These are phyloP conservation scores for Sporothrix mexicana DNA, from an alignment of 2,329 filamentous ascomycete species.

Conservation along the genomic window DNA sequence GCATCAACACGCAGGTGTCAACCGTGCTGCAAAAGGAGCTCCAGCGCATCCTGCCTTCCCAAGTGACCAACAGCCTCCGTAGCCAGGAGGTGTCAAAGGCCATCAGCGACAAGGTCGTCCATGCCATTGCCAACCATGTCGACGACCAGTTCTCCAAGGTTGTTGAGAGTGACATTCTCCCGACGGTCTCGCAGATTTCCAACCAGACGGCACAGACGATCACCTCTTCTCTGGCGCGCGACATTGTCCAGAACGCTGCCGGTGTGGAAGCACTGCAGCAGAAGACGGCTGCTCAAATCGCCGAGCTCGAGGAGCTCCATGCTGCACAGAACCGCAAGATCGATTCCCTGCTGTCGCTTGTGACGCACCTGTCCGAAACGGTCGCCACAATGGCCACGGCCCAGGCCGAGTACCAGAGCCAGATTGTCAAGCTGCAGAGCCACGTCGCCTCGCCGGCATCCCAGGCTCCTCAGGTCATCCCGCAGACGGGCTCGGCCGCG, in stretches of 20 bases:
- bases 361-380: constrained; percentile 70
- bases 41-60: constrained; percentile 69
- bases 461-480: neutral
- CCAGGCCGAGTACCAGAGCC: constrained; percentile 71
- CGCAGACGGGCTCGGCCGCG: constrained; percentile 22
- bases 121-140: constrained; percentile 69
- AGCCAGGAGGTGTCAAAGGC: constrained; percentile 74
- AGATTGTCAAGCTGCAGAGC: constrained; percentile 60
- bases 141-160: constrained; percentile 70
- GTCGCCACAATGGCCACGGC: constrained; percentile 71
- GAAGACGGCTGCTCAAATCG: constrained; percentile 58
- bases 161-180: constrained; percentile 68
- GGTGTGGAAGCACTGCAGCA: constrained; percentile 65
- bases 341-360: constrained; percentile 71
- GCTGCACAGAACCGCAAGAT: constrained; percentile 68
- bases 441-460: constrained; percentile 31
- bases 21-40: constrained; percentile 74
- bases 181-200: constrained; percentile 69
- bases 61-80: constrained; percentile 71
- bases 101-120: constrained; percentile 74
- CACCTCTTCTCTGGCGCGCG: constrained; percentile 47
- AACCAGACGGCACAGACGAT: constrained; percentile 71
- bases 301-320: constrained; percentile 57
- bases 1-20: constrained; percentile 70
- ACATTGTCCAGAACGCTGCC: constrained; percentile 13